A percentile compares a stretch with the other conserved stretches of the same genome.
These are phyloP conservation scores for Paraphoma chrysanthemicola DNA, from an alignment of 2,329 filamentous ascomycete species.

Conservation along the genomic window DNA sequence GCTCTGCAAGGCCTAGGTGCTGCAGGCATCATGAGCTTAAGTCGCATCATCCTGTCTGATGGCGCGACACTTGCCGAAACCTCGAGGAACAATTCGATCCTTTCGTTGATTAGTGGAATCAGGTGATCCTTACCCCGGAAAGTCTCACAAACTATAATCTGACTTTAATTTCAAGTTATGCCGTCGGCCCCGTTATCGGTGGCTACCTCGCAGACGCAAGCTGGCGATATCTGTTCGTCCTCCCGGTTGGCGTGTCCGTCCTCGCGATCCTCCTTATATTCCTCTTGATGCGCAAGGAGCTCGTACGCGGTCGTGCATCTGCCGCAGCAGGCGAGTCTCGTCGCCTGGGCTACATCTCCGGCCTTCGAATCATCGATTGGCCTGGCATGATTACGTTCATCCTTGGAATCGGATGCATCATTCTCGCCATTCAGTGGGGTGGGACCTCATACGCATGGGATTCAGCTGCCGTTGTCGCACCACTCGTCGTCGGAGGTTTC, in stretches of 20 bases:
- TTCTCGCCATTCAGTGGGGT: constrained; percentile 59
- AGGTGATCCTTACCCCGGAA: constrained; percentile 31
- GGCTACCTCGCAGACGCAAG: constrained; percentile 61
- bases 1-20: constrained; percentile 68
- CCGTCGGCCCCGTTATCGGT: constrained; percentile 68
- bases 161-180: constrained; percentile 53
- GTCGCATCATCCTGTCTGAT: constrained; percentile 70
- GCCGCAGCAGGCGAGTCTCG: constrained; percentile 36
- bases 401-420: constrained; percentile 41
- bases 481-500: constrained; percentile 59
- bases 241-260: constrained; percentile 49
- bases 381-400: constrained; percentile 44
- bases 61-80: constrained; percentile 72
- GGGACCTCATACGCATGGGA: constrained; percentile 65
- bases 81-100: constrained; percentile 73
- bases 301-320: constrained; percentile 60
- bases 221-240: constrained; percentile 73
- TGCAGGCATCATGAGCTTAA: constrained; percentile 67
- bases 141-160: no score
- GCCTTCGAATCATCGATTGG: constrained; percentile 56
- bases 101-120: constrained; percentile 65
- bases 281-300: constrained; percentile 64
- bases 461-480: constrained; percentile 61
- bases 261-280: constrained; percentile 62
- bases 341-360: constrained; percentile 42